These are phyloP conservation scores for Priceomyces carsonii DNA, from an alignment of 805 yeast species.

Conservation along the genomic window DNA sequence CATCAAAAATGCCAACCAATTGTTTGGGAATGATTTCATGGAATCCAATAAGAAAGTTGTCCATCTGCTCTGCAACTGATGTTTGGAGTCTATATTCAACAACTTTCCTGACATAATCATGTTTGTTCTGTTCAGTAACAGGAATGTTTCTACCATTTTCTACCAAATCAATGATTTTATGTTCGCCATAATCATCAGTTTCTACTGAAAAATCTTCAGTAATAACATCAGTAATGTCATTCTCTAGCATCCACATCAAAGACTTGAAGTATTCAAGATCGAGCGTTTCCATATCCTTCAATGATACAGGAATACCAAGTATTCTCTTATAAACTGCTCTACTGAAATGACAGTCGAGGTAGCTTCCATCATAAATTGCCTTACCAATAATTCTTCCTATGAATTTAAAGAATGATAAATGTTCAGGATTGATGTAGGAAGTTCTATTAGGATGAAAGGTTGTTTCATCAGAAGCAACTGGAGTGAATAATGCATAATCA, in stretches of 20 bases:
- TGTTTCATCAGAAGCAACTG: constrained; percentile 88
- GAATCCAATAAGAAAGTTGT: constrained; percentile 81
- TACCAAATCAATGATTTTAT: constrained; percentile 75
- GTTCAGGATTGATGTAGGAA: constrained; percentile 91
- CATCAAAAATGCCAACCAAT: constrained; percentile 84
- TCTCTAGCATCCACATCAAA: constrained; percentile 92
- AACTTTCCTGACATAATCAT: constrained; percentile 80
- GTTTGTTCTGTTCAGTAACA: constrained; percentile 89
- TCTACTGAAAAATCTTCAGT: constrained; percentile 94
- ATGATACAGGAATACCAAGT: constrained; percentile 73
- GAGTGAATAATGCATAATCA: constrained; percentile 86
- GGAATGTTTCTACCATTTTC: constrained; percentile 81
- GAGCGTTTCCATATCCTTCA: constrained; percentile 91
- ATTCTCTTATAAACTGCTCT: constrained; percentile 91
- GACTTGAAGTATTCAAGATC: constrained; percentile 93
- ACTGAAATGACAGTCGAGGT: constrained; percentile 91
- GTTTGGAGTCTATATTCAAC: constrained; percentile 84
- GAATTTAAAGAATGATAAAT: constrained; percentile 87
- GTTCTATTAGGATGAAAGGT: constrained; percentile 95
- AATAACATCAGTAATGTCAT: constrained; percentile 93
- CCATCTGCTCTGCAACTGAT: constrained; percentile 86
- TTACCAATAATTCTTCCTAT: constrained; percentile 94
- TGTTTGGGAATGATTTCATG: constrained; percentile 87
- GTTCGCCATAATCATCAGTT: constrained; percentile 91
- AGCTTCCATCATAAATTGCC: constrained; percentile 84